Evolutionary conservation across 169 alveolate species (phyloP), one percentile per base, ranked within the genome.

Genomic region (Sarcocystis neurona): DNA sequence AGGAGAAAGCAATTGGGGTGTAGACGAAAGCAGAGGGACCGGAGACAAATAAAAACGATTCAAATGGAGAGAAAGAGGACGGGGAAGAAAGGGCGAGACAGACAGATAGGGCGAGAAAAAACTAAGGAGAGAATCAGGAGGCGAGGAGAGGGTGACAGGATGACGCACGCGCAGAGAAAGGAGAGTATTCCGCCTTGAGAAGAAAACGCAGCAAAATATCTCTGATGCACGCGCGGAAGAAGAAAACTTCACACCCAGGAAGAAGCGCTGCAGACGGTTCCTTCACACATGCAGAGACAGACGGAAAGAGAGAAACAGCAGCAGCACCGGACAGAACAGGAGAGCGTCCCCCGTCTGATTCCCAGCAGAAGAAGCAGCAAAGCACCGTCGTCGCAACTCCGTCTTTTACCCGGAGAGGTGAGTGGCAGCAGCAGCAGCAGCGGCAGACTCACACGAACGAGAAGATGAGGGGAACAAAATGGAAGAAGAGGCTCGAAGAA

Each of bases 231-330:
- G 86, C 8, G 86, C 74, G 30, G 70, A 44, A 34, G 74, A 44
- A 48, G 72, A 15, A 3, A 48, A 18, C 1, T 66, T 47, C 8
- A 0, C 72, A 48, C 8, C 86, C 6, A 78, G 46, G 37, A 78
- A 66, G 27, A 47, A 66, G 74, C 50, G 78, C 75, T 56, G 78
- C 75, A 80, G 58, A 47, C 41, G 58, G 12, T 18, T 75, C 20
- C 12, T n/a, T 20, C 34, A n/a, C 12, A 66, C 77, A 20, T n/a
- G 77, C 77, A 20, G 12, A 12, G 34, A 66, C 34, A 32, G 12
- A 43, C 53, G 37, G 79, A 39, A 8, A 4, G 30, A 39, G 50
- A 5, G 20, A 15, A 77, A 30, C 44, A 72, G n/a, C 58, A 23
- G 85, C 63, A 77, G 30, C 37, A 78, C 46, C 53, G 1, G 32